Percentiles rank a stretch among this genome's conserved stretches.
Evolutionary conservation across 805 yeast species (phyloP).

Genomic region (Metschnikowia lochheadii): DNA sequence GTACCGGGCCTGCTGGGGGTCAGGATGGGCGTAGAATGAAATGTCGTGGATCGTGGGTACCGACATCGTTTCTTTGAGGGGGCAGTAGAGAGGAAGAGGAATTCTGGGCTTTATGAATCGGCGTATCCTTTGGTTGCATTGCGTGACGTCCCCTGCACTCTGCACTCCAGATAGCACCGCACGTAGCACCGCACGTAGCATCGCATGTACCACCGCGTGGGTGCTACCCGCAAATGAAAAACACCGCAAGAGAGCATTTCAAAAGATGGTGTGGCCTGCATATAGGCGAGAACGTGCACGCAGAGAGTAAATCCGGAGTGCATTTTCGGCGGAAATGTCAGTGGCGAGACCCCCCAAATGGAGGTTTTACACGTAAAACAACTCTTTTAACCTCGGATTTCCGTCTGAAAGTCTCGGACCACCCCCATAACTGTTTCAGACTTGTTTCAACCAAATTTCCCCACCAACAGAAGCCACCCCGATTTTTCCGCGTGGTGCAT

Average conservation of each 20-base stretch:
- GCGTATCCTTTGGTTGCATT: no score
- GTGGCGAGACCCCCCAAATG: not conserved
- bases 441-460: not conserved
- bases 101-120: not conserved
- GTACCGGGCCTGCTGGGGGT: slow-evolving; percentile 26
- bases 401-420: not conserved
- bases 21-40: slow-evolving; percentile 32
- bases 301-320: slow-evolving; percentile 5
- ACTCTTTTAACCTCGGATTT: not conserved
- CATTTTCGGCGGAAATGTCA: slow-evolving; percentile 1
- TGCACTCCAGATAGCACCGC: not conserved
- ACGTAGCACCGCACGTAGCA: not conserved
- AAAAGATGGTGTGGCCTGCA: not conserved
- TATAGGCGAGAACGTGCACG: not conserved
- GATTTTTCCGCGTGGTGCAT: not conserved
- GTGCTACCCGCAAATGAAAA: no score
- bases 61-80: not conserved
- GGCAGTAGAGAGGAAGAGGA: not conserved
- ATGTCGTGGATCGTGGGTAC: slow-evolving; percentile 36
- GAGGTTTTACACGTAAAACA: not conserved
- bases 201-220: no score
- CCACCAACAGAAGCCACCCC: no score
- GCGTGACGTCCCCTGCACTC: not conserved
- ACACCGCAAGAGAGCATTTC: no score
- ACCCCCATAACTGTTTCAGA: not conserved